These are phyloP conservation scores for Immersiporthe knoxdaviesiana DNA, from an alignment of 2,329 filamentous ascomycete species.

Conservation along the genomic window DNA sequence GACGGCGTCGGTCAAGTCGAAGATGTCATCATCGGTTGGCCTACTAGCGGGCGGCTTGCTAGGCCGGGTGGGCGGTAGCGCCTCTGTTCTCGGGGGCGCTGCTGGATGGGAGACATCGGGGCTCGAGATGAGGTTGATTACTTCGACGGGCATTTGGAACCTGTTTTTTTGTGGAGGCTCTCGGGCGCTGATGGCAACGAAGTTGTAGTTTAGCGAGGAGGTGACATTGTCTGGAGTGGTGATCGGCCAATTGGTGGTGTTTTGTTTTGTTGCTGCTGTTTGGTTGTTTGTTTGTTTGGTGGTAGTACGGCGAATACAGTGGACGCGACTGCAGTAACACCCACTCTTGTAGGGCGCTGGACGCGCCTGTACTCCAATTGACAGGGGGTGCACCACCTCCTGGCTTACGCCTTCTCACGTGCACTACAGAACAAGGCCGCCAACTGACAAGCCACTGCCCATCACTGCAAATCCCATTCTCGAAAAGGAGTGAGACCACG, in stretches of 20 bases:
- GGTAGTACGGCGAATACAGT: background rate
- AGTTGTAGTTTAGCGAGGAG: background rate
- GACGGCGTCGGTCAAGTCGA: conserved; percentile 31
- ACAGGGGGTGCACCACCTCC: background rate
- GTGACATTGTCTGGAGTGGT: background rate
- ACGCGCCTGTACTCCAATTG: background rate
- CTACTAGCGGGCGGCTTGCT: conserved; percentile 9
- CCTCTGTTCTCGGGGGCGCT: background rate
- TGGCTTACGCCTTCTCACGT: background rate
- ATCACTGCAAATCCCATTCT: background rate
- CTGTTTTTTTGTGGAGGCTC: conserved; percentile 10
- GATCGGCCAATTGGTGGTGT: background rate
- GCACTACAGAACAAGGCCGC: background rate
- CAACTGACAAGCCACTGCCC: too few relatives aligned
- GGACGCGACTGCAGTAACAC: background rate
- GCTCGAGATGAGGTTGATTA: conserved; percentile 31
- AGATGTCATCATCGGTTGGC: conserved; percentile 28
- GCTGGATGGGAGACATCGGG: conserved; percentile 19
- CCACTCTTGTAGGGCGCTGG: background rate
- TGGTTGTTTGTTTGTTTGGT: background rate
- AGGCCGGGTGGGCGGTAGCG: background rate
- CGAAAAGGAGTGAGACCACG: background rate
- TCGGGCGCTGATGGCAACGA: background rate
- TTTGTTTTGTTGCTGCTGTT: background rate
- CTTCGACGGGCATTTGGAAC: conserved; percentile 27